phyloP scores from a whole-genome alignment of 495 filamentous ascomycete species.

The Neurospora hispaniola region DNA sequence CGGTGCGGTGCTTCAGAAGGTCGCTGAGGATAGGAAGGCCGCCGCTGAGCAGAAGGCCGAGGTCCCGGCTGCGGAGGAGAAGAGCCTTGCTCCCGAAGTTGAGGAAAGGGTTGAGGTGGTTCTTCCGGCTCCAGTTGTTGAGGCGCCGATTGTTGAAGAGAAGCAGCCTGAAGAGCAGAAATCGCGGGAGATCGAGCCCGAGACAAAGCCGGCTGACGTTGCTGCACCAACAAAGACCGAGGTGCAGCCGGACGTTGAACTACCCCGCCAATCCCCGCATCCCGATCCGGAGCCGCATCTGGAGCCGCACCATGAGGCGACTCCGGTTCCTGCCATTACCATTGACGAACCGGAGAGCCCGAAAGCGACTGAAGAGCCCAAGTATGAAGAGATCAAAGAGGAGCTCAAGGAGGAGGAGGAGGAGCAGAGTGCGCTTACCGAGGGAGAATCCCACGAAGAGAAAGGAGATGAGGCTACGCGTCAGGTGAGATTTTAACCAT shows the following conservation, averaged over 20 bases:
- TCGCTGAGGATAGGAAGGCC: background rate
- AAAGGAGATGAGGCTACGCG: background rate
- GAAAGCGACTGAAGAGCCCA: background rate
- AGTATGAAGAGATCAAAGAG: background rate
- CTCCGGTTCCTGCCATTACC: background rate
- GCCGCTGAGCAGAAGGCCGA: background rate
- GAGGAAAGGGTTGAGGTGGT: background rate
- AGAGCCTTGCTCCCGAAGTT: background rate
- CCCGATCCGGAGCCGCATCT: background rate
- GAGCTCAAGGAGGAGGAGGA: slow-evolving; percentile 26
- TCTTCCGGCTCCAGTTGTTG: slow-evolving; percentile 1
- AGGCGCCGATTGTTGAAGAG: slow-evolving; percentile 9
- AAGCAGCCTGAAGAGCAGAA: slow-evolving; percentile 13
- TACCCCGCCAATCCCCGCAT: background rate
- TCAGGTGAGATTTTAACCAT: background rate
- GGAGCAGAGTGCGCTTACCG: slow-evolving; percentile 7
- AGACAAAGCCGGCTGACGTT: slow-evolving; percentile 5
- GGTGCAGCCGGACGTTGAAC: background rate
- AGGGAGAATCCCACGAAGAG: background rate
- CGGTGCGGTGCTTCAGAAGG: background rate
- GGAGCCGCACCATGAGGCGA: background rate
- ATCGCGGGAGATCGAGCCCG: slow-evolving; percentile 7
- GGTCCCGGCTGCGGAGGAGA: background rate
- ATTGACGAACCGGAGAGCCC: background rate
- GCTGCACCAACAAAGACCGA: background rate